Evolutionary conservation across 169 alveolate species (phyloP), one percentile per base, ranked within the genome.

Genomic region (Plasmodium fragile): DNA sequence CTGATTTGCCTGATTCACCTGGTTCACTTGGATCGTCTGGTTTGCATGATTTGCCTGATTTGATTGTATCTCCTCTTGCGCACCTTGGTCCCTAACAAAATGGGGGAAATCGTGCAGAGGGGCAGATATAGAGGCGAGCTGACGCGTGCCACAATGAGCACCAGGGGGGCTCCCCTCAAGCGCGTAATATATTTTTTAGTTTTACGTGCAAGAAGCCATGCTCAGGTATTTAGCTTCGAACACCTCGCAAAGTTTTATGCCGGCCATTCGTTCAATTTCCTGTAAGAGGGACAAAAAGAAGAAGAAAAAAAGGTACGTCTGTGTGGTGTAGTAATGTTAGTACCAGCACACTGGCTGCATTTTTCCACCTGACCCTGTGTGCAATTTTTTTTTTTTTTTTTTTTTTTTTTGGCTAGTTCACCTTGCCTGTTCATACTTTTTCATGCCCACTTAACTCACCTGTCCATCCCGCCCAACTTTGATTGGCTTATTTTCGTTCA

Each of bases 391-490:
- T 65, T 28, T 18, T 8, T 36, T 82, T 82, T 41, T 55, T 59
- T 59, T 59, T 59, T 59, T 59, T 65, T 65, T 65, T 65, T 28
- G 16, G 36, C 36, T 65, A 28, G 36, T 49, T 7, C 59, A 45
- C 89, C 34, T 81, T 53, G 78, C 73, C 28, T 65, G 91, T 81
- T n/a, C 81, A 81, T 81, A 55, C 25, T 55, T 53, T 52, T 81
- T 39, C 18, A 30, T 25, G 16, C 18, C 16, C 59, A 49, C 28
- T 65, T 70, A 25, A 7, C 87, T 90, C 92, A 94, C 95, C 82
- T 95, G 96, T 5, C 97, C 97, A 79, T 96, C 97, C 39, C 96
- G 93, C 2, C 95, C 95, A 30, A 92, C 94, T 83, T 91, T 92
- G 39, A 96, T 84, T 28, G 96, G 96, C 80, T 59, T 87, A 77